Evolutionary conservation across 2,329 filamentous ascomycete species (phyloP), one percentile per base, ranked within the genome.

Genomic region (Penicillium sp.): DNA sequence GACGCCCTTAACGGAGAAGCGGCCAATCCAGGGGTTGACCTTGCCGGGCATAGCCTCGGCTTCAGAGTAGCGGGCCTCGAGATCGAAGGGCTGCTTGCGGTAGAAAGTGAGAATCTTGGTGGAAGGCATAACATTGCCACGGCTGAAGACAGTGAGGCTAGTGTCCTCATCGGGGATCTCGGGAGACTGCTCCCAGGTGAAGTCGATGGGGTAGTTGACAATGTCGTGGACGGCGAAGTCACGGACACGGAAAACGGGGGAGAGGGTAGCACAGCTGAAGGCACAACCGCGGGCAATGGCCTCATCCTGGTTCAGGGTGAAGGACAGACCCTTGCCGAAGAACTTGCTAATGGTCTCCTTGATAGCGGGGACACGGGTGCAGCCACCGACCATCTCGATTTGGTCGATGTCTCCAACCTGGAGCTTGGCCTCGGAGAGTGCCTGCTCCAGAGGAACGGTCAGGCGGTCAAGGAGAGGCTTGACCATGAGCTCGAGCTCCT

Each of bases 91-190:
- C 74, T 97, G 88, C 78, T 97, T 97, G 62, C 93, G 85, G 80
- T 97, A 98, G 77, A 98, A 98, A 34, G 93, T 98, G 48, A 98
- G 83, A 59, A 98, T 97, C 81, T 98, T 98, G 58, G 93, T 98
- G 6, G 91, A 97, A 48, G 93, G 93, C 78, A 98, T 85, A 57
- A 95, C 83, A 67, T 96, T 96, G 71, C 91, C 91, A 72, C 86
- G 89, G 81, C 93, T 94, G 75, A 98, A 98, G 65, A 98, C 93
- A 32, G 88, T 95, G 61, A 98, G 78, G 75, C 84, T 94, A 49
- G 93, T 97, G 70, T 97, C 93, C 78, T 98, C 93, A 63, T 98
- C 93, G 24, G 93, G 93, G 62, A 98, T 98, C 65, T 98, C 93
- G 53, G 89, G 83, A 24, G 91, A 94, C 79, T 97, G 95, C 78